These are phyloP conservation scores for Aspergillus carlsbadensis DNA, from an alignment of 495 filamentous ascomycete species.

Conservation along the genomic window DNA sequence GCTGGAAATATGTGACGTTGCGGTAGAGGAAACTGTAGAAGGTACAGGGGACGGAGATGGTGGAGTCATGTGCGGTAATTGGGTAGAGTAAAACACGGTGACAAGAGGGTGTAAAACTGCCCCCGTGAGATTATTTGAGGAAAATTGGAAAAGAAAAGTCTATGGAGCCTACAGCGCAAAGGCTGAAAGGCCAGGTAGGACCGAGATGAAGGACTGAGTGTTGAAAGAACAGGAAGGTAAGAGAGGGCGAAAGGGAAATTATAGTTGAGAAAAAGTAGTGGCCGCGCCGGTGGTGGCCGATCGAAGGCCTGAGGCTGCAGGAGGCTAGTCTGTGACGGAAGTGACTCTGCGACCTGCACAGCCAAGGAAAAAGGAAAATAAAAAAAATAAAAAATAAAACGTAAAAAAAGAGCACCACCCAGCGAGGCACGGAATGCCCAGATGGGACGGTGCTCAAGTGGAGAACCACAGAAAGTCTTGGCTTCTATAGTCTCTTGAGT, in stretches of 20 bases:
- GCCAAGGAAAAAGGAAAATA: constrained; percentile 3
- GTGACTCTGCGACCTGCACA: constrained; percentile 14
- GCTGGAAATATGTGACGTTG: constrained; percentile 40
- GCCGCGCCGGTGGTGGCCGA: constrained; percentile 20
- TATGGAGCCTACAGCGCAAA: constrained; percentile 24
- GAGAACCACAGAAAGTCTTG: constrained; percentile 16
- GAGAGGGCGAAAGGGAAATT: constrained; percentile 15
- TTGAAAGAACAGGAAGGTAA: constrained; percentile 11
- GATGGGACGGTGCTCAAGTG: constrained; percentile 21
- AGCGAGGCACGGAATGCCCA: constrained; percentile 30
- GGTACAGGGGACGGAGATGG: constrained; percentile 44
- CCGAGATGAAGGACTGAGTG: constrained; percentile 3
- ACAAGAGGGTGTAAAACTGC: constrained; percentile 12
- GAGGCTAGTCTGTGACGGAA: constrained; percentile 31
- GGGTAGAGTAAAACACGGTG: constrained; percentile 15
- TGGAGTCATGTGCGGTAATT: constrained; percentile 49
- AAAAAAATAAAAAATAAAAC: constrained; percentile 15
- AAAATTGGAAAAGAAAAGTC: not conserved
- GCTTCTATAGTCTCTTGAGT: constrained; percentile 5
- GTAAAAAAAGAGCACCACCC: constrained; percentile 16
- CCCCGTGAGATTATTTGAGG: constrained; percentile 15
- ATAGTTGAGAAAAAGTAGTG: constrained; percentile 29
- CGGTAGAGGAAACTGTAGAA: constrained; percentile 46
- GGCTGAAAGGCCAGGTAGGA: constrained; percentile 22
- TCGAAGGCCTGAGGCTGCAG: constrained; percentile 35